Percentiles rank a stretch among this genome's conserved stretches.
Evolutionary conservation across 495 filamentous ascomycete genomes (phyloP).

Genomic region (Trichoderma parareesei): DNA sequence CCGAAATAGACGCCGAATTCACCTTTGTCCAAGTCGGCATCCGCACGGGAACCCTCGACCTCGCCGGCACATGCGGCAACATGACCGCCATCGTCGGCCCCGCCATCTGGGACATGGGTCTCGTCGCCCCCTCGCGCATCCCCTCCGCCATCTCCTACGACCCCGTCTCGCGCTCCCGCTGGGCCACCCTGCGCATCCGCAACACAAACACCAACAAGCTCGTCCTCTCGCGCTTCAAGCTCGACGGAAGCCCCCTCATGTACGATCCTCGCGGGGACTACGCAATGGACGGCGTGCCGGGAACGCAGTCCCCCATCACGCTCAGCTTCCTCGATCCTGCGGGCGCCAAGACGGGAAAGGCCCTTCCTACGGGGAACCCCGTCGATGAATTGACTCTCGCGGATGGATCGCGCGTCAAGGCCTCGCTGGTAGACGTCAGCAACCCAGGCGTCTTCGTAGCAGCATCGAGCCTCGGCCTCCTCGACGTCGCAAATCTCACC

Average conservation of each 20-base stretch:
- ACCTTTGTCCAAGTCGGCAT: constrained; percentile 65
- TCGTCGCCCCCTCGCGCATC: constrained; percentile 23
- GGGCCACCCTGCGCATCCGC: constrained; percentile 29
- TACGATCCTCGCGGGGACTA: constrained; percentile 44
- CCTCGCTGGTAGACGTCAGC: constrained; percentile 46
- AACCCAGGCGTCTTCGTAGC: constrained; percentile 62
- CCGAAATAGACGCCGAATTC: constrained; percentile 59
- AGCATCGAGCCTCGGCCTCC: constrained; percentile 42
- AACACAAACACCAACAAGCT: constrained; percentile 46
- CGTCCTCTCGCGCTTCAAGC: constrained; percentile 39
- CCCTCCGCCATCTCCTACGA: constrained; percentile 18
- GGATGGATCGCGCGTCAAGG: constrained; percentile 43
- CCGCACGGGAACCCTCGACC: constrained; percentile 48
- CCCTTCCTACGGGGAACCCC: constrained; percentile 55
- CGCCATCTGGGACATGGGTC: constrained; percentile 48
- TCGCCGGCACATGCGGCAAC: constrained; percentile 67
- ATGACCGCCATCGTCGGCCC: constrained; percentile 63
- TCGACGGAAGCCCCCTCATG: constrained; percentile 35
- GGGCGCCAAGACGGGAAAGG: constrained; percentile 57
- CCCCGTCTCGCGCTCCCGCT: constrained; percentile 22
- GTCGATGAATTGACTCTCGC: constrained; percentile 47
- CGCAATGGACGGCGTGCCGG: constrained; percentile 60
- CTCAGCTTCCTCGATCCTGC: constrained; percentile 60
- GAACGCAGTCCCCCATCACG: constrained; percentile 45
- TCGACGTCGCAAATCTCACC: constrained; percentile 29